These are phyloP conservation scores for Vaccinium myrtillus DNA, from an alignment of 148 eudicot species.

Conservation along the genomic window DNA sequence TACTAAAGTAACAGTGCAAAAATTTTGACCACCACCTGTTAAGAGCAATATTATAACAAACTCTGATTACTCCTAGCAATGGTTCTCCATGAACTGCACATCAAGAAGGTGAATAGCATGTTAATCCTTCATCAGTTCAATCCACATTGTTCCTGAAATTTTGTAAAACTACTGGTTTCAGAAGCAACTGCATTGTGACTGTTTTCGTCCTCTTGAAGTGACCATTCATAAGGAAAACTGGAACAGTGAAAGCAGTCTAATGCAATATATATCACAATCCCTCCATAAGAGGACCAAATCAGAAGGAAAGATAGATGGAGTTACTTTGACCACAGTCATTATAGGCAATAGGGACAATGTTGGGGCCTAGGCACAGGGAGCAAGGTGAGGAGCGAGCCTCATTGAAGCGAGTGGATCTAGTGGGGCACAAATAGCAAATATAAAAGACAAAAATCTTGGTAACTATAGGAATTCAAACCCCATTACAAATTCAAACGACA, in stretches of 20 bases:
- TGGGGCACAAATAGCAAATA: not conserved
- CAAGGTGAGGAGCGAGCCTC: not conserved
- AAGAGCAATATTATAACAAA: constrained; percentile 93
- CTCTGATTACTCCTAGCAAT: constrained; percentile 86
- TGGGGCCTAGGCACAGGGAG: not conserved
- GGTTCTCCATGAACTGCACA: constrained; percentile 96
- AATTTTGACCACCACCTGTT: constrained; percentile 61
- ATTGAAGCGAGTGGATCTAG: not conserved
- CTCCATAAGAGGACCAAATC: not conserved
- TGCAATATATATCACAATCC: not conserved
- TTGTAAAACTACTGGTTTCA: not conserved
- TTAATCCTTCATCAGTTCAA: not conserved
- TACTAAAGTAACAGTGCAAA: not conserved
- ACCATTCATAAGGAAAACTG: not conserved
- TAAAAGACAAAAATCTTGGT: not conserved
- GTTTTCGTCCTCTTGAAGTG: constrained; percentile 1
- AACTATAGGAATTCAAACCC: not conserved
- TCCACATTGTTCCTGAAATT: not conserved
- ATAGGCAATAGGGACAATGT: not conserved
- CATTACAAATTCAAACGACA: not conserved
- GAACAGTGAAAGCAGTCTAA: not conserved
- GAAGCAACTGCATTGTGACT: not conserved
- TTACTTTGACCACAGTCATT: not conserved
- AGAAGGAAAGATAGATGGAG: constrained; percentile 6
- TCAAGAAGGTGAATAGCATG: constrained; percentile 6